These are phyloP conservation scores for Penicillium decumbens DNA, from an alignment of 2,329 filamentous ascomycete genomes.

Conservation along the genomic window DNA sequence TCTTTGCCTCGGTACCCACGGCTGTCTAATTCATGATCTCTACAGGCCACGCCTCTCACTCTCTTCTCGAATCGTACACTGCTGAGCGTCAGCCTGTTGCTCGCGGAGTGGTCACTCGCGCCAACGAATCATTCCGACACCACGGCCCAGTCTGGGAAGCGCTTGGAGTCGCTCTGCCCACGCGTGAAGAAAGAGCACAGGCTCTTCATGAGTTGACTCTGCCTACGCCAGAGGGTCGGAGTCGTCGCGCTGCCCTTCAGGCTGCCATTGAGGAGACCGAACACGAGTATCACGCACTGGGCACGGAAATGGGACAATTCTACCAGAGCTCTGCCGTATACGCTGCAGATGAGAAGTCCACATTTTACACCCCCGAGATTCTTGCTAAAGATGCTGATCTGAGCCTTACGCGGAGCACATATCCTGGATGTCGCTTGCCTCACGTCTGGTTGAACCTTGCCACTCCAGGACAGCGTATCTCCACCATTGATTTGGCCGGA, in stretches of 20 bases:
- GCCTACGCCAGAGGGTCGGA: constrained; percentile 36
- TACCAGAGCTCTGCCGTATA: constrained; percentile 49
- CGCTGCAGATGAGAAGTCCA: constrained; percentile 40
- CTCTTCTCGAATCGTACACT: constrained; percentile 44
- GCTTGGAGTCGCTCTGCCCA: constrained; percentile 43
- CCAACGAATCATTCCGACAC: constrained; percentile 55
- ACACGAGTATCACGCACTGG: constrained; percentile 54
- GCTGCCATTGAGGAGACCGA: constrained; percentile 42
- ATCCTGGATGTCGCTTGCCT: constrained; percentile 57
- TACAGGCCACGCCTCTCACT: constrained; percentile 18
- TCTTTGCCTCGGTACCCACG: background rate
- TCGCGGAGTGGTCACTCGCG: constrained; percentile 47
- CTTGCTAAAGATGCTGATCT: constrained; percentile 41
- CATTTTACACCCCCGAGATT: constrained; percentile 15
- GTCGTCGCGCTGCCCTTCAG: constrained; percentile 40
- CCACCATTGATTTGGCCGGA: constrained; percentile 58
- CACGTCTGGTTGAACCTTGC: constrained; percentile 59
- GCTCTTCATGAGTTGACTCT: constrained; percentile 44
- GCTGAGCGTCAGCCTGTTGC: constrained; percentile 51
- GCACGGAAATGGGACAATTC: constrained; percentile 57
- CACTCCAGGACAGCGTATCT: constrained; percentile 45
- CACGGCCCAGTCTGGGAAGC: constrained; percentile 47
- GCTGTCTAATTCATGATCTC: background rate
- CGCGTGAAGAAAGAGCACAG: constrained; percentile 37
- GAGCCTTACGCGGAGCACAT: constrained; percentile 49